Percentiles rank a stretch among this genome's conserved stretches.
Evolutionary conservation across 73 alveolate genomes (phyloP).

Genomic region (Tetrahymena malaccensis): DNA sequence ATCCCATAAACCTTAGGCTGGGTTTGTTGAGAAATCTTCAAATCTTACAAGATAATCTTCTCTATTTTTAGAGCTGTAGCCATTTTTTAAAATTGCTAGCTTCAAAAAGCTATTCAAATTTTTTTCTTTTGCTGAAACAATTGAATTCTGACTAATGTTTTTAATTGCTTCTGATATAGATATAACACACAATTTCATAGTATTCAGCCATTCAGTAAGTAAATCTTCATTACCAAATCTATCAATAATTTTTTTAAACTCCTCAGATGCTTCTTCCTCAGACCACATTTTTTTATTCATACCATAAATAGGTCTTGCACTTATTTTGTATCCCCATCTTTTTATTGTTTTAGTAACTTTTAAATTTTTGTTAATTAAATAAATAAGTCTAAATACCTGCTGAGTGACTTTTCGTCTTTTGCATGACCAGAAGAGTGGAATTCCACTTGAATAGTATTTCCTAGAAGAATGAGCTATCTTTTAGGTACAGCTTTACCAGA

Average conservation of each 20-base stretch:
- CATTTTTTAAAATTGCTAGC: not conserved
- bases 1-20: not conserved
- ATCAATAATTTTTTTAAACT: not conserved
- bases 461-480: constrained; percentile 55
- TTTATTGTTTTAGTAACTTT: not conserved
- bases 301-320: constrained; percentile 68
- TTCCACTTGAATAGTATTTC: constrained; percentile 59
- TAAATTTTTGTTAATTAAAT: not conserved
- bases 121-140: constrained; percentile 4
- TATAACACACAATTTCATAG: not conserved
- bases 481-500: constrained; percentile 57
- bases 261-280: not conserved
- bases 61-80: not conserved
- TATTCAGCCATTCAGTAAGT: not conserved
- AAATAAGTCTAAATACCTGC: not conserved
- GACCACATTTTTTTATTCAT: not conserved
- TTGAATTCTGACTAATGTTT: not conserved
- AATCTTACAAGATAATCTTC: not conserved
- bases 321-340: constrained; percentile 73
- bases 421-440: constrained; percentile 63
- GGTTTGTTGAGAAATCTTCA: not conserved
- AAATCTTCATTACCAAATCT: not conserved
- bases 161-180: constrained; percentile 5
- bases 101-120: not conserved
- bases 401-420: constrained; percentile 45